Evolutionary conservation across 495 filamentous ascomycete species (phyloP).

Genomic region (Hypoxylon subgilvum): DNA sequence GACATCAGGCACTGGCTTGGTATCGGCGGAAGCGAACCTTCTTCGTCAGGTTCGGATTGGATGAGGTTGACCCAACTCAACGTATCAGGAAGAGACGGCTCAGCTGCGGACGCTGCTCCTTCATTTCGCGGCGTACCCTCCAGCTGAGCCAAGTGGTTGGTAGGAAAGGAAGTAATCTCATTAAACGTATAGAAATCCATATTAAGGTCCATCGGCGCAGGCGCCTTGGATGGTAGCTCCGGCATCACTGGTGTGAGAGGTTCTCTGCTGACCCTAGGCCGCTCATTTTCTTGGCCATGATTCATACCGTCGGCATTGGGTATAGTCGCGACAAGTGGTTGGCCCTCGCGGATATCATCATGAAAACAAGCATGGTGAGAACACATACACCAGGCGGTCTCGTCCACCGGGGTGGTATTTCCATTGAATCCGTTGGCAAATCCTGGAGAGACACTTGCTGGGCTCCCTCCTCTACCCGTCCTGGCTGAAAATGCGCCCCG

Average conservation of each 20-base stretch:
- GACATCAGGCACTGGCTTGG: conserved; percentile 59
- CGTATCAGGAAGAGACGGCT: conserved; percentile 58
- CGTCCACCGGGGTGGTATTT: conserved; percentile 39
- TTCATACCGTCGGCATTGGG: conserved; percentile 23
- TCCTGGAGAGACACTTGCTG: conserved; percentile 35
- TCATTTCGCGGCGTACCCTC: conserved; percentile 29
- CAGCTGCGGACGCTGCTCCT: conserved; percentile 31
- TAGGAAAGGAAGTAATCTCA: conserved; percentile 40
- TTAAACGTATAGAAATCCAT: conserved; percentile 44
- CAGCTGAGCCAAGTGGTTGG: conserved; percentile 23
- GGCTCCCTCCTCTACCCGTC: conserved; percentile 33
- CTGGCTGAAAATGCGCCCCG: conserved; percentile 40
- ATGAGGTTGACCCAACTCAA: conserved; percentile 53
- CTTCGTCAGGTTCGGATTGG: conserved; percentile 44
- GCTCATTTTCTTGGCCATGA: conserved; percentile 55
- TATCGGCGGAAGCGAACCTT: conserved; percentile 51
- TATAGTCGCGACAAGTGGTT: conserved; percentile 26
- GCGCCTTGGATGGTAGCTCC: conserved; percentile 47
- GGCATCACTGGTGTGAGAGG: conserved; percentile 52
- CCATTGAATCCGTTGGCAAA: conserved; percentile 25
- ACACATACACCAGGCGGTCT: conserved; percentile 68
- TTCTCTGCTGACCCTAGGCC: conserved; percentile 46
- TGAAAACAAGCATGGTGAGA: conserved; percentile 77
- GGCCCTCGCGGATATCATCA: conserved; percentile 50
- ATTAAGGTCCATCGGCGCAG: conserved; percentile 39